phyloP scores from a whole-genome alignment of 2,329 filamentous ascomycete genomes.

The Verticillium nubilum region DNA sequence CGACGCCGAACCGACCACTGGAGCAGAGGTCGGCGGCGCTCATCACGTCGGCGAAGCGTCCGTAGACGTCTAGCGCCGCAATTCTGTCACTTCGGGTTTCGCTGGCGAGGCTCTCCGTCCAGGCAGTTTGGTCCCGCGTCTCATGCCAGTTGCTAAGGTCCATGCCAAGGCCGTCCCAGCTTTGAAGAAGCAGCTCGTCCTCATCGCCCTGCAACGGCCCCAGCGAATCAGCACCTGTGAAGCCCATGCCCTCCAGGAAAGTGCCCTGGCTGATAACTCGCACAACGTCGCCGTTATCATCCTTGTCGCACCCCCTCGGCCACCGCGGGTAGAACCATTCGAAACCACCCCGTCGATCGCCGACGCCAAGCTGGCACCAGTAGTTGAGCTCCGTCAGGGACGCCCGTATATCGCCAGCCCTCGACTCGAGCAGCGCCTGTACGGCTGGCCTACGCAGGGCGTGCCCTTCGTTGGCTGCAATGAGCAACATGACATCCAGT shows the following conservation, averaged over 20 bases:
- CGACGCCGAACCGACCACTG: conserved; percentile 36
- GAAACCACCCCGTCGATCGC: conserved; percentile 79
- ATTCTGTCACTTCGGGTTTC: conserved; percentile 19
- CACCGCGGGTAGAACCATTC: conserved; percentile 84
- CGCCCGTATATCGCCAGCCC: conserved; percentile 69
- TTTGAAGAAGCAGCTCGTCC: conserved; percentile 58
- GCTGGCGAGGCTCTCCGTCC: conserved; percentile 24
- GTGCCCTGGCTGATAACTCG: conserved; percentile 79
- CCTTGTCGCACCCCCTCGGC: conserved; percentile 65
- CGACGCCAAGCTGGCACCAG: conserved; percentile 95
- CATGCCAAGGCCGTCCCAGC: conserved; percentile 63
- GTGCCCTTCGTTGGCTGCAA: conserved; percentile 88
- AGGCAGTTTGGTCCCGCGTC: conserved; percentile 30
- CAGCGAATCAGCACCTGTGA: conserved; percentile 58
- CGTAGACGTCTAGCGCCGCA: conserved; percentile 42
- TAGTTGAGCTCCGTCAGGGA: conserved; percentile 82
- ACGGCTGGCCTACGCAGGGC: conserved; percentile 63
- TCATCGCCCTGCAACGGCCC: conserved; percentile 35
- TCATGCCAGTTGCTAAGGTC: conserved; percentile 55
- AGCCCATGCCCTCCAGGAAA: conserved; percentile 73
- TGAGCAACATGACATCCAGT: conserved; percentile 72
- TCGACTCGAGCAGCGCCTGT: conserved; percentile 62
- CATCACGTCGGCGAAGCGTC: conserved; percentile 50
- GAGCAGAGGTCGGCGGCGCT: conserved; percentile 63
- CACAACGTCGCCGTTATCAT: conserved; percentile 60